phyloP scores from a whole-genome alignment of 2,329 filamentous ascomycete genomes.

The Malbranchea zuffiana region DNA sequence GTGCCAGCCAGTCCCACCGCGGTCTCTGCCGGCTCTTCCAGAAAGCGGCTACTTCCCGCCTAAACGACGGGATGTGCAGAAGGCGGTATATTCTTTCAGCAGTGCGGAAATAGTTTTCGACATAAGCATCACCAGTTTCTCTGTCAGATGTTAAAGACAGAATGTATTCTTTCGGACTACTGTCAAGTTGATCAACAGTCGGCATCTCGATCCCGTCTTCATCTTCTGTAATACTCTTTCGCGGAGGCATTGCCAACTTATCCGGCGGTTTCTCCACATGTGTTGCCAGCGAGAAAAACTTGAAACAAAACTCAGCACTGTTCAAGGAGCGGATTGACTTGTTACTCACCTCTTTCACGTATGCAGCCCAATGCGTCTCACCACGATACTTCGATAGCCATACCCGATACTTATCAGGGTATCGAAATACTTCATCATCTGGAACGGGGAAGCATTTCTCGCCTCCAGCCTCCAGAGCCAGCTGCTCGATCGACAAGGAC shows the following conservation, averaged over 20 bases:
- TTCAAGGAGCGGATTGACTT: not conserved
- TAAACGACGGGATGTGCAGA: conserved; percentile 47
- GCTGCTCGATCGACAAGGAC: no score
- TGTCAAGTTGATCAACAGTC: conserved; percentile 1
- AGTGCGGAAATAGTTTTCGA: conserved; percentile 45
- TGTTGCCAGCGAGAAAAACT: conserved; percentile 13
- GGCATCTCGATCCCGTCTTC: conserved; percentile 2
- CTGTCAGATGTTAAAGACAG: conserved; percentile 9
- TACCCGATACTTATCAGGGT: conserved; percentile 5
- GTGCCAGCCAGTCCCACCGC: conserved; percentile 15
- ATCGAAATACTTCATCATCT: conserved; percentile 3
- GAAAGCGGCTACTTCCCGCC: conserved; percentile 43
- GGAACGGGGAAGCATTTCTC: not conserved
- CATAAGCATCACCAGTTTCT: conserved; percentile 35
- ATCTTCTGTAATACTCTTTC: not conserved
- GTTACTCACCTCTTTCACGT: conserved; percentile 8
- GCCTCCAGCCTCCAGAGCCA: not conserved
- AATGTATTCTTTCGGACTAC: conserved; percentile 11
- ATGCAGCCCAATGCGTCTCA: conserved; percentile 10
- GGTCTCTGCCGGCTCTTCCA: conserved; percentile 31
- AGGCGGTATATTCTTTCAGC: conserved; percentile 47
- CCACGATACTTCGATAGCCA: conserved; percentile 12
- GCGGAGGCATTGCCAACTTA: not conserved
- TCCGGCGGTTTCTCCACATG: conserved; percentile 1
- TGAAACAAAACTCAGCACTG: conserved; percentile 6